Percentiles rank a stretch among this genome's conserved stretches.
These are phyloP conservation scores for Lichina pygmaea DNA, from an alignment of 495 filamentous ascomycete species.

Conservation along the genomic window DNA sequence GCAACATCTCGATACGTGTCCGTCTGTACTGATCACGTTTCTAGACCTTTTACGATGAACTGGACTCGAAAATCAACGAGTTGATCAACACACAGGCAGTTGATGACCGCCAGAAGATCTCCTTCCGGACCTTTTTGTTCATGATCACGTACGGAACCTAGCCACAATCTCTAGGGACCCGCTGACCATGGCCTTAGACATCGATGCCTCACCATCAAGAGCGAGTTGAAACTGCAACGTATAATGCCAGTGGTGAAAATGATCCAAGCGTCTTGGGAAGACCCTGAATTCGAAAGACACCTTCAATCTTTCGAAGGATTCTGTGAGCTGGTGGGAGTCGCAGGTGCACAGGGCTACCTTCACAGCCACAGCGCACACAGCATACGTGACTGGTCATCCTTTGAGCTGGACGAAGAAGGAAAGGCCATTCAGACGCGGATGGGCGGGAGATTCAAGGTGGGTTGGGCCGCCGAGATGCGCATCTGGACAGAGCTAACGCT, in stretches of 20 bases:
- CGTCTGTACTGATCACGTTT: slow-evolving; percentile 3
- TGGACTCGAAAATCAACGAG: slow-evolving; percentile 60
- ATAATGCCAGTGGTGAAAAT: slow-evolving; percentile 51
- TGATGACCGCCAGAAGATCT: slow-evolving; percentile 42
- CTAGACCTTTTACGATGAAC: slow-evolving; percentile 57
- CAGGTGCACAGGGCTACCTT: slow-evolving; percentile 57
- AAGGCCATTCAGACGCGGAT: slow-evolving; percentile 51
- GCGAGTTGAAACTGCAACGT: slow-evolving; percentile 29
- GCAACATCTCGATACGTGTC: background rate
- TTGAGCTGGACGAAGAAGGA: slow-evolving; percentile 51
- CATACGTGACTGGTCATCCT: slow-evolving; percentile 58
- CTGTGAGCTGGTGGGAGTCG: slow-evolving; percentile 50
- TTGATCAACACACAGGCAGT: slow-evolving; percentile 43
- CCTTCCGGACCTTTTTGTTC: slow-evolving; percentile 51
- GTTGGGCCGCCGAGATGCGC: slow-evolving; percentile 1
- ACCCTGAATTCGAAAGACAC: slow-evolving; percentile 34
- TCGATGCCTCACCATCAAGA: slow-evolving; percentile 50
- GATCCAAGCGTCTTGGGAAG: slow-evolving; percentile 56
- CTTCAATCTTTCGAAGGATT: slow-evolving; percentile 56
- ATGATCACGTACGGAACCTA: slow-evolving; percentile 48
- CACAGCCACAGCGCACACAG: slow-evolving; percentile 41
- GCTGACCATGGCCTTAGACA: slow-evolving; percentile 23
- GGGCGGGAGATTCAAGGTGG: slow-evolving; percentile 40
- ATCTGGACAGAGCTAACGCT: slow-evolving; percentile 2
- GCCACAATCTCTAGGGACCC: background rate